phyloP scores from a whole-genome alignment of 2,329 filamentous ascomycete species.

The Talaromyces marneffei region DNA sequence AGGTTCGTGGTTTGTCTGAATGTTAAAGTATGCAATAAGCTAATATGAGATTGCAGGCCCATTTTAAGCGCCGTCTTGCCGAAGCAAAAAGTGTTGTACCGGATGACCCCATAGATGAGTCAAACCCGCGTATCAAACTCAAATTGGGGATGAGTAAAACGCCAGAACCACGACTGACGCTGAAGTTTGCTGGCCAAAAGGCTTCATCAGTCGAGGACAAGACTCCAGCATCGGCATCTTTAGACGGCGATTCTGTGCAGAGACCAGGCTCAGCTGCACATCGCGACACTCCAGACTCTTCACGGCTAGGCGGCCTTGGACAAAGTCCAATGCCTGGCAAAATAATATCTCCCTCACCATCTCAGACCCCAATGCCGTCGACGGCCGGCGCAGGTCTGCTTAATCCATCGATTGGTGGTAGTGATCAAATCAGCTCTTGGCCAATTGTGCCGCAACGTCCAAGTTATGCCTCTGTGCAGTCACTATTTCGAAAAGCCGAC shows the following conservation, averaged over 20 bases:
- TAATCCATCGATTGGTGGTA: not conserved
- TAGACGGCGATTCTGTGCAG: conserved; percentile 51
- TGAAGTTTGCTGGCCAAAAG: conserved; percentile 60
- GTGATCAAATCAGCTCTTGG: not conserved
- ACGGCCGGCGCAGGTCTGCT: not conserved
- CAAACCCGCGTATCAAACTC: conserved; percentile 72
- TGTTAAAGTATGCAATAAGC: conserved; percentile 1
- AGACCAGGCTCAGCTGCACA: conserved; percentile 36
- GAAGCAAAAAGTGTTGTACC: conserved; percentile 66
- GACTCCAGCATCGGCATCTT: conserved; percentile 42
- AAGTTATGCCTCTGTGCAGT: conserved; percentile 31
- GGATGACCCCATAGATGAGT: conserved; percentile 44
- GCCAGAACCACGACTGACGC: conserved; percentile 57
- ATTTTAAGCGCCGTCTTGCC: conserved; percentile 62
- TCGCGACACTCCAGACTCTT: conserved; percentile 8
- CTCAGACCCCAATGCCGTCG: not conserved
- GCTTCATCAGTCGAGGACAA: conserved; percentile 38
- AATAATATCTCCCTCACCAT: conserved; percentile 3
- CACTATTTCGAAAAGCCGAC: conserved; percentile 37
- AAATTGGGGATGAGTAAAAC: conserved; percentile 53
- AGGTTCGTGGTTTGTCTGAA: conserved; percentile 49
- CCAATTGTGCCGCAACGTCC: not conserved
- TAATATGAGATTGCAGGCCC: conserved; percentile 46
- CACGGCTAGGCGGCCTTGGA: conserved; percentile 11
- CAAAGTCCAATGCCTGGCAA: conserved; percentile 9